A percentile compares a stretch with the other conserved stretches of the same genome.
Conservation (phyloP, 1,284 basidiomycete genomes). For the Puccinia brachypodii region DNA sequence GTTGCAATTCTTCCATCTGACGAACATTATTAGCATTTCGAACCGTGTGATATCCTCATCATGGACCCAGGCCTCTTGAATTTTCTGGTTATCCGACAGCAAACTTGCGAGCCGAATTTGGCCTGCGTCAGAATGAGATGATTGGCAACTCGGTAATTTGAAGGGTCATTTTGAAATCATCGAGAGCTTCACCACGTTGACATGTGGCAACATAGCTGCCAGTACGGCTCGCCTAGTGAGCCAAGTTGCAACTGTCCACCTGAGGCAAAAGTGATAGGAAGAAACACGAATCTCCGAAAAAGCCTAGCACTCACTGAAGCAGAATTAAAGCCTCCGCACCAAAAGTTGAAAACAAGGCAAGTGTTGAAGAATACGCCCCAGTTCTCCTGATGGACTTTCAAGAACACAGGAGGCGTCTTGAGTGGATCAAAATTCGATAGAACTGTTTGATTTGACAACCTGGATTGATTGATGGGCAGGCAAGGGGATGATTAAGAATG, state of each 20-base stretch:
- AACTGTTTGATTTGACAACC: not conserved
- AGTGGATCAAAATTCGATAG: not conserved
- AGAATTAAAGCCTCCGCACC: not conserved
- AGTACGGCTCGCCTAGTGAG: not conserved
- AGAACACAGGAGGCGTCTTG: not conserved
- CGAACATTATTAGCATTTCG: too few relatives aligned
- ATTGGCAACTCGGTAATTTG: not conserved
- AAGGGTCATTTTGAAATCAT: not conserved
- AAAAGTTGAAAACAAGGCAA: not conserved
- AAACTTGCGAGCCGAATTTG: too few relatives aligned
- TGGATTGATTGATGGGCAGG: not conserved
- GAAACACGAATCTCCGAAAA: not conserved
- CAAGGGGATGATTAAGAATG: not conserved
- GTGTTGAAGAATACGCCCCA: not conserved
- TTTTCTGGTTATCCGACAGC: not conserved
- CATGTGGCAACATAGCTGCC: not conserved
- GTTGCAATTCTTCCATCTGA: too few relatives aligned
- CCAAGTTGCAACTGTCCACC: not conserved
- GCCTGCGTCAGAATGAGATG: not conserved
- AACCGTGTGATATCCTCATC: not conserved
- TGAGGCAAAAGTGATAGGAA: not conserved
- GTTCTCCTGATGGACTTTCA: not conserved
- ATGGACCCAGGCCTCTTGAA: too few relatives aligned
- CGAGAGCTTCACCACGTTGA: not conserved
- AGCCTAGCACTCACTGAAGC: not conserved